Base-by-base conservation (phyloP, 1,139 yeast species). In the Blastobotrys serpentis region DNA sequence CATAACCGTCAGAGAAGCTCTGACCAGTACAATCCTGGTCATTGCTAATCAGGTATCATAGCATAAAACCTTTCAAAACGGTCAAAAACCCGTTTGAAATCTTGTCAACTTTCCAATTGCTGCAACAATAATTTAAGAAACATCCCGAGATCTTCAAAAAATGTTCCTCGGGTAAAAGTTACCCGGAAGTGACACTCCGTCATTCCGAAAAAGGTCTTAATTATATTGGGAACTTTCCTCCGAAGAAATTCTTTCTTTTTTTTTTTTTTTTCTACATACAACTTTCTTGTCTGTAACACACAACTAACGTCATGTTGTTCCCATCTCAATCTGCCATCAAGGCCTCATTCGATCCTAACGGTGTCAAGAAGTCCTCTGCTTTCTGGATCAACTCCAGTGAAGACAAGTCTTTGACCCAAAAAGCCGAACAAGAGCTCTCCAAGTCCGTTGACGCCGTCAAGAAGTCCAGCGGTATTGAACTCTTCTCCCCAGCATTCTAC, bases 401-500 rank as follows among this genome's bases (percentile, higher is more conserved):
- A 34, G 71, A 65, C 52, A 61, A 59, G 45, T 52, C 60, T 51
- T 56, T 58, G 56, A 52, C 59, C 56, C 60, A 64, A 62, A 63
- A 64, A 44, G 52, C 57, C 53, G 59, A 55, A 54, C 56, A 53
- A 46, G 59, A 49, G 41, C 41, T 49, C 46, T 42, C 54, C 49
- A 46, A 48, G 51, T 57, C 52, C 47, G 55, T 44, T 26, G 47
- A 52, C 37, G 50, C 52, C 40, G 38, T 59, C 59, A 64, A 62
- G 38, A 33, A 33, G 38, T 13, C 19, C 34, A 30, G 38, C 38
- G 17, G 19, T 44, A 79, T 83, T 56, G 70, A 73, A 56, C 72
- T 85, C 47, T 85, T 77, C 70, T 74, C 90, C 2, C 73, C 76
- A 19, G 84, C 86, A 65, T 90, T 85, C 70, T 90, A 79, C 70